Evolutionary conservation across 2,329 filamentous ascomycete species (phyloP).

Genomic region (Penicillium capsulatum): DNA sequence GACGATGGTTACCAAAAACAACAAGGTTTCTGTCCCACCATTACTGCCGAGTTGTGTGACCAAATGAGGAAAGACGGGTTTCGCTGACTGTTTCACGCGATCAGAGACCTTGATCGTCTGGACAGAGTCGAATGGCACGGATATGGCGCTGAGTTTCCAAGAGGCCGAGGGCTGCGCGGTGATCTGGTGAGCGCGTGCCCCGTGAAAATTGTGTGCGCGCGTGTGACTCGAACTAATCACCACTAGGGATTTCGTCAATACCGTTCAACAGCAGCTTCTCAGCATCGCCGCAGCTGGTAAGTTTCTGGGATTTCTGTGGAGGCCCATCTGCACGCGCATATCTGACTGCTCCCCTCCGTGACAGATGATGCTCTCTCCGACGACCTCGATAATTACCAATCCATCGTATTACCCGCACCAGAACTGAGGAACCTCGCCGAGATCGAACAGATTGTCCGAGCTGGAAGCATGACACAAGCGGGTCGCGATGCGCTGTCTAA

Average conservation of each 20-base stretch:
- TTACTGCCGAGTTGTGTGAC: constrained; percentile 11
- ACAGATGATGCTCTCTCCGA: constrained; percentile 83
- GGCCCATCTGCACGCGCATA: not conserved
- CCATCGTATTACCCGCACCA: constrained; percentile 71
- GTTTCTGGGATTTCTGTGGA: constrained; percentile 24
- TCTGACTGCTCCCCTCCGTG: constrained; percentile 13
- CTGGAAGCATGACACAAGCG: constrained; percentile 66
- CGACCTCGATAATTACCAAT: constrained; percentile 69
- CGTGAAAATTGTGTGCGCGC: constrained; percentile 2
- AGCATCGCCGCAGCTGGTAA: constrained; percentile 59
- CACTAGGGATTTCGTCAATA: constrained; percentile 81
- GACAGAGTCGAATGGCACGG: constrained; percentile 85
- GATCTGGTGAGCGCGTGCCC: constrained; percentile 65
- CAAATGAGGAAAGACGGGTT: constrained; percentile 3
- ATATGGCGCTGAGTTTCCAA: constrained; percentile 98
- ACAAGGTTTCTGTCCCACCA: constrained; percentile 62
- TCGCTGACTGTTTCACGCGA: constrained; percentile 25
- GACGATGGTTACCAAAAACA: constrained; percentile 98
- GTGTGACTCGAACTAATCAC: constrained; percentile 19
- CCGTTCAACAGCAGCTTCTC: constrained; percentile 72
- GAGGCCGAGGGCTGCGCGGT: constrained; percentile 88
- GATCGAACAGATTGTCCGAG: constrained; percentile 78
- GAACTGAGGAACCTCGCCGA: constrained; percentile 79
- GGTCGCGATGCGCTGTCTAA: constrained; percentile 85
- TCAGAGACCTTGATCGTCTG: constrained; percentile 95